Evolutionary conservation across 768 basidiomycete genomes (phyloP).

Genomic region (Cystofilobasidium ferigula): DNA sequence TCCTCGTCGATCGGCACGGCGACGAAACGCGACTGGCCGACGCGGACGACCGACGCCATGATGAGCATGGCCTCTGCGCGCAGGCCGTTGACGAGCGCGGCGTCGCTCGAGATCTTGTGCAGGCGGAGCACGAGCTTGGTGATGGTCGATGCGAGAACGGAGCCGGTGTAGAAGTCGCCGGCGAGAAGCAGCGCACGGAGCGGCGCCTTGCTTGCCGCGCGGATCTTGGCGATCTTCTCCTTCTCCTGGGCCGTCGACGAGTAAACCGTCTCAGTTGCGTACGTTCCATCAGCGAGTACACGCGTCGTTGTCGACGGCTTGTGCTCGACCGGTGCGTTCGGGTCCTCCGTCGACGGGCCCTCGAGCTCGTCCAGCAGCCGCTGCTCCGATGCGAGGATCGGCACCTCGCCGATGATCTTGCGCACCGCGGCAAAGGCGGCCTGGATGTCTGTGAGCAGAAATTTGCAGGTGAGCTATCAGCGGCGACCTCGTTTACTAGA

Average conservation of each 20-base stretch:
- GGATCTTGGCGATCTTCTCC: slow-evolving; percentile 65
- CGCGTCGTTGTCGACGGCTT: slow-evolving; percentile 49
- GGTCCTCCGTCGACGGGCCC: slow-evolving; percentile 44
- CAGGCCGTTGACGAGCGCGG: slow-evolving; percentile 55
- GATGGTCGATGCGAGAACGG: slow-evolving; percentile 76
- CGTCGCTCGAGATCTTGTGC: slow-evolving; percentile 44
- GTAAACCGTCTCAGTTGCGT: slow-evolving; percentile 92
- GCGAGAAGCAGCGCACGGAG: slow-evolving; percentile 78
- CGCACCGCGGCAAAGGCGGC: slow-evolving; percentile 65
- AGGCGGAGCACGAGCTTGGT: slow-evolving; percentile 83
- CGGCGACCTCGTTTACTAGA: not conserved
- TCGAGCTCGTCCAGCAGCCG: slow-evolving; percentile 62
- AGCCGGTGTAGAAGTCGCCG: slow-evolving; percentile 93
- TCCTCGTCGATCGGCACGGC: slow-evolving; percentile 96
- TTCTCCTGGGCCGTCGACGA: slow-evolving; percentile 42
- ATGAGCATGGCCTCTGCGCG: slow-evolving; percentile 96
- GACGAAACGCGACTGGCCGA: slow-evolving; percentile 92
- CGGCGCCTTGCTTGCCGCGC: slow-evolving; percentile 80
- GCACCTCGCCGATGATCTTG: slow-evolving; percentile 87
- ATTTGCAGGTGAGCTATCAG: not conserved
- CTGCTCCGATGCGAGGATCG: slow-evolving; percentile 85
- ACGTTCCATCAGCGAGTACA: slow-evolving; percentile 90
- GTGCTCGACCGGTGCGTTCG: slow-evolving; percentile 38
- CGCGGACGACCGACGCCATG: slow-evolving; percentile 92
- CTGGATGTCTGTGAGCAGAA: slow-evolving; percentile 48